Conservation (phyloP, 257 asterid genomes). For the Nicotiana otophora region DNA sequence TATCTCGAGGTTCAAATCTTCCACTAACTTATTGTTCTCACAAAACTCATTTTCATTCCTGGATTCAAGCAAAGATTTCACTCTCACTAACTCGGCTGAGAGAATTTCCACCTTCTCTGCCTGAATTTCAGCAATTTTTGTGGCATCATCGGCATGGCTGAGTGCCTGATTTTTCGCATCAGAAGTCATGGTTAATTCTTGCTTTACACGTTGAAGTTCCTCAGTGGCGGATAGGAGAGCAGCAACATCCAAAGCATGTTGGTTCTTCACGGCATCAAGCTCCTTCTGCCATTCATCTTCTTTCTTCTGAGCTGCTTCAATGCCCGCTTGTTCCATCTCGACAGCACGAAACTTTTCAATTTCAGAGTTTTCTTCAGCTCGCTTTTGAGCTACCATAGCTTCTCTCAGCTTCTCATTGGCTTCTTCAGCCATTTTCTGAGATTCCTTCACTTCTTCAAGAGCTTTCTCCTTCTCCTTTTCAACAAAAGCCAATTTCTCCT, state of each 20-base stretch:
- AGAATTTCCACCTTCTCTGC: constrained; percentile 65
- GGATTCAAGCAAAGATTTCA: constrained; percentile 61
- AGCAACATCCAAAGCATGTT: constrained; percentile 70
- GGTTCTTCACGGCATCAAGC: constrained; percentile 68
- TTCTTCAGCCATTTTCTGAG: constrained; percentile 61
- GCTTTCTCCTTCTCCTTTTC: constrained; percentile 83
- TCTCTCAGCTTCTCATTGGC: constrained; percentile 87
- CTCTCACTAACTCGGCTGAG: constrained; percentile 62
- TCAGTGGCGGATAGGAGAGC: constrained; percentile 64
- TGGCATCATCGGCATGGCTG: constrained; percentile 75
- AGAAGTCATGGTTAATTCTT: constrained; percentile 53
- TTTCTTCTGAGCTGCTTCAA: constrained; percentile 77
- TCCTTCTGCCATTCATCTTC: constrained; percentile 80
- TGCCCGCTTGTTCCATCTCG: constrained; percentile 93
- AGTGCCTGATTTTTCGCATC: constrained; percentile 88
- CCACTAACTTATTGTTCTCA: constrained; percentile 47
- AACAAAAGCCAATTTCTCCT: constrained; percentile 54
- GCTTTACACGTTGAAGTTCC: constrained; percentile 72
- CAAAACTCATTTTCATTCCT: constrained; percentile 45
- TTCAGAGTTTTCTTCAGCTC: constrained; percentile 82
- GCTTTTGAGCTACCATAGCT: constrained; percentile 77
- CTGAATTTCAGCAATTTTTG: constrained; percentile 70
- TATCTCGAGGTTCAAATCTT: constrained; percentile 33
- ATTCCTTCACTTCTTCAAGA: constrained; percentile 67
- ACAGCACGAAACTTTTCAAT: constrained; percentile 89